Evolutionary conservation across 768 basidiomycete species (phyloP), one percentile per base, ranked within the genome.

Genomic region (Boletus tomentosulus): DNA sequence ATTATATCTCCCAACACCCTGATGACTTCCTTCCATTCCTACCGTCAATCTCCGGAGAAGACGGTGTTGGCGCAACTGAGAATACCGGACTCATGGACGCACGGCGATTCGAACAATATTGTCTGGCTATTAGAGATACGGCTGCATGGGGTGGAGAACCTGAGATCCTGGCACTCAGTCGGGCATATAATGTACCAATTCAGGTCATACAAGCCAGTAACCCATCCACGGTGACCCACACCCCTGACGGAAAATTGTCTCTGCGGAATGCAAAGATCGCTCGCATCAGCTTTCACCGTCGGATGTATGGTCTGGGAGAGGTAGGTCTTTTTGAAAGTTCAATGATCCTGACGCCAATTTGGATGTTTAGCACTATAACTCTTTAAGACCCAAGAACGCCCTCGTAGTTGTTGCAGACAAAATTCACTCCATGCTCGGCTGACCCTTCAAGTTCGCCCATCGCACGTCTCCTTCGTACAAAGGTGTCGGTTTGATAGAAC

Each of bases 131-230:
- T 28, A 84, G 84, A 39, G 78, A 87, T 66, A 95, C 93, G 24
- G 86, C 84, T n/a, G 80, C 85, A 30, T 98, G 97, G 97, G 97
- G 97, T 46, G 96, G 97, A 34, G 94, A 98, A 73, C 95, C 93
- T 7, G 97, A 98, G 78, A 93, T 99, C 31, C 78, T 89, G 61
- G 97, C 97, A 3, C 75, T 98, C 15, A 86, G 87, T 65, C 78
- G 86, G 48, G 83, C 84, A 30, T 98, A 81, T 68, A 79, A 85
- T 51, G 74, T 95, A 37, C 87, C 94, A 0, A 94, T 99, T 46
- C 87, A 96, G 66, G 89, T 99, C 50, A 78, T 98, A 12, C 97
- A 98, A 68, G 83, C 83, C 1, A 86, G 85, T 1, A 78, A 77
- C 27, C 95, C 94, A 2, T 78, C 85, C 1, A 76, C 98, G 13